Evolutionary conservation across 1,139 yeast species (phyloP).

Genomic region (Sugiyamaella xylanicola): DNA sequence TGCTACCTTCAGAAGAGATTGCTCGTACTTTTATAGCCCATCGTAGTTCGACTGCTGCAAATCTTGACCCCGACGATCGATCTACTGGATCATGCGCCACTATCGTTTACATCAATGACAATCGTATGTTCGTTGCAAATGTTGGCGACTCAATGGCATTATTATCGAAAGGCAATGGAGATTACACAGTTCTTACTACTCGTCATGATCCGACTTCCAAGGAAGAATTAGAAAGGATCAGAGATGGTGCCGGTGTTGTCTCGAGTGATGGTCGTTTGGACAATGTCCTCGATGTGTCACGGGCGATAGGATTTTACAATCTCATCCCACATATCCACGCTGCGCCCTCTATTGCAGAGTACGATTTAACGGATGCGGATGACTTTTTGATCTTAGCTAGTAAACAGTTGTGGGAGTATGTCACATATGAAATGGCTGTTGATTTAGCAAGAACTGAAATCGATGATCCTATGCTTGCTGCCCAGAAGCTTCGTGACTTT

Average conservation of each 20-base stretch:
- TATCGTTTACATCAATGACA: conserved; percentile 73
- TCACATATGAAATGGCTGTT: conserved; percentile 83
- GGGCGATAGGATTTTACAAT: conserved; percentile 91
- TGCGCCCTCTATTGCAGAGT: conserved; percentile 74
- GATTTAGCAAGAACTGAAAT: conserved; percentile 85
- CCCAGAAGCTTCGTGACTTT: conserved; percentile 89
- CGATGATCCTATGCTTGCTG: conserved; percentile 86
- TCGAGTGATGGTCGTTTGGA: conserved; percentile 84
- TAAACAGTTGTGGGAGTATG: conserved; percentile 79
- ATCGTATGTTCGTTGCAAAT: conserved; percentile 76
- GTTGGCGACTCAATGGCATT: conserved; percentile 90
- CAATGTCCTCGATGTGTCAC: conserved; percentile 76
- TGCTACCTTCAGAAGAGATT: conserved; percentile 40
- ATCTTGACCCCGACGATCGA: conserved; percentile 56
- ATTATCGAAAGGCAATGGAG: conserved; percentile 79
- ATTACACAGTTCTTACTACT: conserved; percentile 67
- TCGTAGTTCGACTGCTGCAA: conserved; percentile 40
- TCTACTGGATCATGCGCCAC: conserved; percentile 87
- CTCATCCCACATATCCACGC: conserved; percentile 87
- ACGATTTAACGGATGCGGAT: conserved; percentile 66
- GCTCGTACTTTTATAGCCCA: conserved; percentile 41
- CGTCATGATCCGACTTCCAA: conserved; percentile 84
- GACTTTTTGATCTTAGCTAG: conserved; percentile 89
- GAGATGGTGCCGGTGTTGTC: conserved; percentile 91
- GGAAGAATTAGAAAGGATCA: conserved; percentile 79